Evolutionary conservation across 495 filamentous ascomycete genomes (phyloP), one percentile per base, ranked within the genome.

Genomic region (Corynascus novoguineensis): DNA sequence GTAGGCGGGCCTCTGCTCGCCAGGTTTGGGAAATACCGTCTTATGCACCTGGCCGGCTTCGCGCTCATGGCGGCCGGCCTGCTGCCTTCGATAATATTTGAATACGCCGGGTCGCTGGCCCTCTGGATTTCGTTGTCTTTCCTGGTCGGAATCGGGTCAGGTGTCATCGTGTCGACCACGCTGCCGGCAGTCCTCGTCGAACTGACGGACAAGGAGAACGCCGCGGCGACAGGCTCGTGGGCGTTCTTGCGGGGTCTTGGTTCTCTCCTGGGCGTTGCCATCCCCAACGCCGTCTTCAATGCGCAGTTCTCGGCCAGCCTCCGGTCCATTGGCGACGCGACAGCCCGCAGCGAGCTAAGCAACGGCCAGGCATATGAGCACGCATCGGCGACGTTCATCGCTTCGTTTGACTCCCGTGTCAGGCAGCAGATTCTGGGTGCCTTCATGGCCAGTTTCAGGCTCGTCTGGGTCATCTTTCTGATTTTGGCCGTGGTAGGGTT

Each of bases 271-370:
- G 80, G 74, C 3, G 71, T 78, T 0, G 60, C 78, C 1, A 70
- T 83, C 32, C 75, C 81, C 6, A 65, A 72, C 0, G 71, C 73
- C 3, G 69, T 81, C 11, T 82, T 83, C 66, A 80, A 80, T 62
- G 71, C 66, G 44, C 69, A 62, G 0, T 52, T 52, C 35, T 35
- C 44, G 41, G 8, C 25, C 47, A 11, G 64, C 70, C 15, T 37
- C 42, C 4, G 17, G 10, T 24, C 27, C 2, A 62, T 75, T 28
- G 61, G 29, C 1, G 65, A 75, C 41, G 17, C 57, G 0, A 63
- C 27, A 9, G 67, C 58, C 10, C 54, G 64, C 17, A 44, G 27
- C 6, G 22, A 54, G 24, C 34, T 70, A 22, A 58, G 28, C 9
- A 59, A 57, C 29, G 0, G 71, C 62, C 57, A 57, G 9, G 66